Conservation (phyloP, 352 stramenopile genomes). For the Thraustochytrium striatum region DNA sequence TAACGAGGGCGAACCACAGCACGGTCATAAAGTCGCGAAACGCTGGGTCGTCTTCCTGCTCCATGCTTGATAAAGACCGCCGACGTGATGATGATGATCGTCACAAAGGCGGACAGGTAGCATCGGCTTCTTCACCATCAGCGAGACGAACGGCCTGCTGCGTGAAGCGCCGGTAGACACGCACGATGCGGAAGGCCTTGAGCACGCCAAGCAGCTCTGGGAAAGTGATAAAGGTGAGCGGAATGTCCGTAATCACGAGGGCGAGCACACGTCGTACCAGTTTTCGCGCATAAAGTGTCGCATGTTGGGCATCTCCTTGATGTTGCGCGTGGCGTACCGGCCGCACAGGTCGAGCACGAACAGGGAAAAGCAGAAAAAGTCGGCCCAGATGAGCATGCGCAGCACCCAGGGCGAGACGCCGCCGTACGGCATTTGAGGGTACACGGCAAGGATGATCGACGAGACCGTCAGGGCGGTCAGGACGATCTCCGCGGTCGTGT, state of each 20-base stretch:
- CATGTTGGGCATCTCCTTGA: constrained; percentile 18
- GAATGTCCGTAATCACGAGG: constrained; percentile 38
- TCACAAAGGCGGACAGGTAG: constrained; percentile 29
- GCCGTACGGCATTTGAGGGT: constrained; percentile 11
- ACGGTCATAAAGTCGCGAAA: constrained; percentile 40
- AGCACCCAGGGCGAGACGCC: background rate
- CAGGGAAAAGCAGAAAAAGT: constrained; percentile 18
- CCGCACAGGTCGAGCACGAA: background rate
- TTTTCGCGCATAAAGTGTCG: background rate
- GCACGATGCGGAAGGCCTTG: constrained; percentile 23
- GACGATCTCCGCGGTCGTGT: background rate
- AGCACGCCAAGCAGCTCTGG: constrained; percentile 4
- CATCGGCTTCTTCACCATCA: constrained; percentile 44
- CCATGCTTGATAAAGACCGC: constrained; percentile 34
- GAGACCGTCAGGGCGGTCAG: background rate
- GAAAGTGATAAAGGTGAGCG: constrained; percentile 20
- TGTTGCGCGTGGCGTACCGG: background rate
- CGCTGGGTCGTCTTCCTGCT: constrained; percentile 10
- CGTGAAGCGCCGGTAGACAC: constrained; percentile 34
- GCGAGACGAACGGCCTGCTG: constrained; percentile 37
- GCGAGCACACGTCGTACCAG: constrained; percentile 33
- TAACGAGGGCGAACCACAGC: constrained; percentile 34
- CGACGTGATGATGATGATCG: constrained; percentile 5
- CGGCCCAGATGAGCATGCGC: constrained; percentile 24
- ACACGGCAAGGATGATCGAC: constrained; percentile 7